Percentiles rank a stretch among this genome's conserved stretches.
Conservation (phyloP, 176 grass and related monocot species). For the Urochloa ruziziensis region DNA sequence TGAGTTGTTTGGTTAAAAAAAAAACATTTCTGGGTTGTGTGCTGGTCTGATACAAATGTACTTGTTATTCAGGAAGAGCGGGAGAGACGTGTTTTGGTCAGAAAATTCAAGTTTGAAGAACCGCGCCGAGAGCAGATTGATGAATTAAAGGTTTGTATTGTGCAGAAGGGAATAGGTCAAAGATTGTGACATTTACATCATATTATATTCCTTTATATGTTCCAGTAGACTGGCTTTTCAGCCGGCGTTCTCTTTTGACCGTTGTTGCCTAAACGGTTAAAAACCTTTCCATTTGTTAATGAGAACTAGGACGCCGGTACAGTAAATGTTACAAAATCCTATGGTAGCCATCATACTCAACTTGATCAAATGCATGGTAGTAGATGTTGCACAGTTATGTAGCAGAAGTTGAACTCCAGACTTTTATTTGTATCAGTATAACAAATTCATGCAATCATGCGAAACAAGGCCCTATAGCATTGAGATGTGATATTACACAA, state of each 20-base stretch:
- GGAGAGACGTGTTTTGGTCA: conserved; percentile 69
- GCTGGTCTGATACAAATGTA: conserved; percentile 28
- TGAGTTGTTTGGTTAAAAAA: not conserved
- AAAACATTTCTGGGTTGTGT: not conserved
- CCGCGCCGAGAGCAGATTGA: conserved; percentile 94
- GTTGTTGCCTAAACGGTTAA: not conserved
- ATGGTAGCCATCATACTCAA: not conserved
- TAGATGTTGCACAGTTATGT: not conserved
- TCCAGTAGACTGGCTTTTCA: not conserved
- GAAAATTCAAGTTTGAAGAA: conserved; percentile 98
- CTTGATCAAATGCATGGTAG: not conserved
- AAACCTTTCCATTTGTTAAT: not conserved
- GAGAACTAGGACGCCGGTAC: not conserved
- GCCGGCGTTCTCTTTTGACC: not conserved
- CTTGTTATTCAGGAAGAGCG: conserved; percentile 86
- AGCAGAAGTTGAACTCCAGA: not conserved
- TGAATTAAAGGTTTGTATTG: conserved; percentile 76
- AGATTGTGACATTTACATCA: conserved; percentile 10
- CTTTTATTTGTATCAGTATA: not conserved
- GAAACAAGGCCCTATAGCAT: not conserved
- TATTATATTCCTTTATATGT: conserved; percentile 6
- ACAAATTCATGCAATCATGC: not conserved
- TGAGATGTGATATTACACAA: not conserved
- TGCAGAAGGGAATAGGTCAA: not conserved
- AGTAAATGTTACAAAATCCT: not conserved